Evolutionary conservation across 345 rosid species (phyloP), one percentile per base, ranked within the genome.

Genomic region (Lagerstroemia speciosa): DNA sequence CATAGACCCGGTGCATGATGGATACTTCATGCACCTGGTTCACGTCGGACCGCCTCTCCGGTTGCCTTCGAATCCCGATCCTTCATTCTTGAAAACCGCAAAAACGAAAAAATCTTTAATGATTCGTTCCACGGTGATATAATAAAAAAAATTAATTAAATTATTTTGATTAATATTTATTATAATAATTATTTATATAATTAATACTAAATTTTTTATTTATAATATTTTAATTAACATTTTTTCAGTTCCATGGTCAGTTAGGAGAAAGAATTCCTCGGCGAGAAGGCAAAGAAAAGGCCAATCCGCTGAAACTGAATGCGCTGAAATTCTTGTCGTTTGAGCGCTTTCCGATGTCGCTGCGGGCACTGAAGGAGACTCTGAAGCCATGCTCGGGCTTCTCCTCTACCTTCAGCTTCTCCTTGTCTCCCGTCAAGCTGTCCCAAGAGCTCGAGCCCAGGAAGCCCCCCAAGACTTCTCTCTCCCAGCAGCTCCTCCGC

Each of bases 391-490:
- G 96, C 70, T 67, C 84, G 2, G 73, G 32, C 67, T 60, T 76
- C 41, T 46, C 69, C 32, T 34, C 67, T 12, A 71, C 33, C 66
- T 57, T 76, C 57, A 30, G 77, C 11, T 15, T 72, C 58, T 31
- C 81, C 31, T 30, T 67, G 3, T 71, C 80, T 20, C 75, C 85
- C 2, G 31, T 75, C 55, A 70, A 80, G 29, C 76, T 77, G 12
- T 76, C 83, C 36, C 87, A 79, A 72, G 80, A 78, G 41, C 58
- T 76, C 2, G 79, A 80, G n/a, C 81, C 83, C 63, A 8, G 97
- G 75, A 91, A 81, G 77, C 98, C 98, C 55, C 97, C 97, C 3
- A 93, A 89, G 78, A 85, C 98, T 58, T 83, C 91, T 61, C 79
- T 93, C 68, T 78, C 85, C 0, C 83, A 76, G 77, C 97, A 91